phyloP scores from a whole-genome alignment of 1,139 yeast species.

The Citeromyces hawaiiensis region DNA sequence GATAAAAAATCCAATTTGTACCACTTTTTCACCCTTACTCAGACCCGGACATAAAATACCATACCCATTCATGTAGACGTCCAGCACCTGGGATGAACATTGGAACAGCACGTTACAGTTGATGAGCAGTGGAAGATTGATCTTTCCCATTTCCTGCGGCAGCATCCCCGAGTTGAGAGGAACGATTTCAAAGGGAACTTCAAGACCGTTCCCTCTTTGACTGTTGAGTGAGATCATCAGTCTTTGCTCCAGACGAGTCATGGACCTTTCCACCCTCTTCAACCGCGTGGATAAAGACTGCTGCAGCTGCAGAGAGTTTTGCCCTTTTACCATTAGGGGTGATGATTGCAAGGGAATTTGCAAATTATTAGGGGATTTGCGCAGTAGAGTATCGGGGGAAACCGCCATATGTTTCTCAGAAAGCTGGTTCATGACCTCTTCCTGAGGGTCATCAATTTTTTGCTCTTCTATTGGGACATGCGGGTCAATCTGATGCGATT shows the following conservation, averaged over 20 bases:
- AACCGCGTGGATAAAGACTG: conserved; percentile 1
- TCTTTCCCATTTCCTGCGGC: conserved; percentile 8
- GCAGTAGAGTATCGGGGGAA: neutral
- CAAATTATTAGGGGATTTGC: neutral
- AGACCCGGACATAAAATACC: neutral
- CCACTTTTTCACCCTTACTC: neutral
- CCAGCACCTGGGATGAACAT: conserved; percentile 9
- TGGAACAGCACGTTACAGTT: conserved; percentile 12
- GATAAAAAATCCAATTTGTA: neutral
- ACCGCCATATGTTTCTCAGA: neutral
- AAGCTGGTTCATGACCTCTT: neutral
- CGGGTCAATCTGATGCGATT: conserved; percentile 11
- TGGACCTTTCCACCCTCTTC: conserved; percentile 8
- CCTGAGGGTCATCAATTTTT: neutral
- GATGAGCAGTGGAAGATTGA: conserved; percentile 10
- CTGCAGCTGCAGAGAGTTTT: neutral
- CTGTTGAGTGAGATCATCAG: conserved; percentile 11
- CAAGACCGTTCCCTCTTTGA: conserved; percentile 14
- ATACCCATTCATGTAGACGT: conserved; percentile 9
- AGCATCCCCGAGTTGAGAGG: conserved; percentile 12
- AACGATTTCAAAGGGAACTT: conserved; percentile 12
- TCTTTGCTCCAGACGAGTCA: conserved; percentile 13
- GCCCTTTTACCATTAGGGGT: neutral
- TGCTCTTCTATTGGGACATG: conserved; percentile 7
- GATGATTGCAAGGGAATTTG: neutral